phyloP scores from a whole-genome alignment of 2,329 filamentous ascomycete genomes.

The Colletotrichum costaricense region DNA sequence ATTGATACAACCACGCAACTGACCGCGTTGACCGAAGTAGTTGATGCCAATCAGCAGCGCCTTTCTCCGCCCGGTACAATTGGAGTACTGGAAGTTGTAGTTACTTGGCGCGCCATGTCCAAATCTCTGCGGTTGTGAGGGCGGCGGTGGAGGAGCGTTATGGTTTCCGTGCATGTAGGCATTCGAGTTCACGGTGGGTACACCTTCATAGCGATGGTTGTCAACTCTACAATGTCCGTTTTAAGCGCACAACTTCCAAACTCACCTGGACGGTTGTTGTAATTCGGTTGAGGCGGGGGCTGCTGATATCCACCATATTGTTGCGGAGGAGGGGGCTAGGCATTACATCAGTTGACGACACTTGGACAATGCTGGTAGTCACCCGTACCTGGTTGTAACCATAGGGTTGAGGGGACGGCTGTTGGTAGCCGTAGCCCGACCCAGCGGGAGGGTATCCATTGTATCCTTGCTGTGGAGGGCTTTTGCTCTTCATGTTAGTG shows the following conservation, averaged over 20 bases:
- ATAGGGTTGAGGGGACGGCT: conserved; percentile 61
- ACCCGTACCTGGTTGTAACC: conserved; percentile 54
- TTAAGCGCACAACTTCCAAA: conserved; percentile 14
- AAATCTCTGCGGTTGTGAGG: conserved; percentile 75
- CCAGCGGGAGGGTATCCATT: conserved; percentile 56
- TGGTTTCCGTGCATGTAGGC: conserved; percentile 68
- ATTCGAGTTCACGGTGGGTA: conserved; percentile 60
- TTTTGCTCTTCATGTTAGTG: conserved; percentile 39
- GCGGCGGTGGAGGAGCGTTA: conserved; percentile 73
- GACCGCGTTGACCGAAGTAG: conserved; percentile 92
- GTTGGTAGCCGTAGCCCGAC: conserved; percentile 57
- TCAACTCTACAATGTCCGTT: not conserved
- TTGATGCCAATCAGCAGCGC: conserved; percentile 95
- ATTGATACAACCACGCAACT: conserved; percentile 94
- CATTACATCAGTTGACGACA: conserved; percentile 36
- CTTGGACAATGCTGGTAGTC: not conserved
- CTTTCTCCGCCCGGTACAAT: conserved; percentile 89
- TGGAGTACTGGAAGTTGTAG: conserved; percentile 92
- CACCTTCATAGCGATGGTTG: conserved; percentile 42
- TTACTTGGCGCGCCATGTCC: conserved; percentile 82
- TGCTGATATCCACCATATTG: conserved; percentile 55
- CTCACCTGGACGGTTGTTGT: conserved; percentile 61
- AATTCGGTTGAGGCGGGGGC: conserved; percentile 55
- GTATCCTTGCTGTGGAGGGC: conserved; percentile 58
- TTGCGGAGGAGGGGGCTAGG: conserved; percentile 51